phyloP scores from a whole-genome alignment of 139 green algal genomes.

The Tetraselmis striata region DNA sequence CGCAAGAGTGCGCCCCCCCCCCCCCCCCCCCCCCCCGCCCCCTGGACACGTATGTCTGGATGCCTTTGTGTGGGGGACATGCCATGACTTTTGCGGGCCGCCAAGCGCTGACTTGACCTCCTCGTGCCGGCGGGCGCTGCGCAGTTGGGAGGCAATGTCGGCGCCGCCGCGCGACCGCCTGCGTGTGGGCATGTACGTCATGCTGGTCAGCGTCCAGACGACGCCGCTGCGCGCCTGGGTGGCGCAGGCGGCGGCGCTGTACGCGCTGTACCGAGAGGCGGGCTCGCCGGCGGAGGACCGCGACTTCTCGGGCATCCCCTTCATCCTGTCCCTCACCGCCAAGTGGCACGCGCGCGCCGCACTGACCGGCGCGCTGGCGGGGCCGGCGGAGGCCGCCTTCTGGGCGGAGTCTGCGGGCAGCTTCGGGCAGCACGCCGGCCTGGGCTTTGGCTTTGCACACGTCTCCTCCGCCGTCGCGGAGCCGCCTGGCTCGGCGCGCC shows the following conservation, averaged over 20 bases:
- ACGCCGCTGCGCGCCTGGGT: background rate
- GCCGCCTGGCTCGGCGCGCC: background rate
- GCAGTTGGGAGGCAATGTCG: too few species aligned
- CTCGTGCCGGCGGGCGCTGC: too few species aligned
- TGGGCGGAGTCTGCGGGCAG: background rate
- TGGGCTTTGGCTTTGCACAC: background rate
- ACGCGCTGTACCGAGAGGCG: background rate
- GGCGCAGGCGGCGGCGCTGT: background rate
- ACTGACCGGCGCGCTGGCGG: background rate
- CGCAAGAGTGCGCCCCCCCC: background rate
- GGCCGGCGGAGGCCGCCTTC: background rate
- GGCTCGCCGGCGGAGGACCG: background rate
- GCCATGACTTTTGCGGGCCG: too few species aligned
- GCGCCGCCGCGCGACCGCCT: background rate
- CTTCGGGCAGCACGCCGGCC: background rate
- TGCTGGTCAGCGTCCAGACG: background rate
- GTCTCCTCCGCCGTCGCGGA: background rate
- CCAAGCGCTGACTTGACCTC: too few species aligned
- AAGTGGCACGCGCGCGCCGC: background rate
- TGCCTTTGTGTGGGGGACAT: too few species aligned
- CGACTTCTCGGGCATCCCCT: background rate
- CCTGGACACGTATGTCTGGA: too few species aligned
- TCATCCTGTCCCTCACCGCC: background rate
- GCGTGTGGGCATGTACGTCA: background rate
- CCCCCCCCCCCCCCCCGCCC: too few species aligned